These are phyloP conservation scores for Moesziomyces antarcticus DNA, from an alignment of 1,284 basidiomycete genomes.

Conservation along the genomic window DNA sequence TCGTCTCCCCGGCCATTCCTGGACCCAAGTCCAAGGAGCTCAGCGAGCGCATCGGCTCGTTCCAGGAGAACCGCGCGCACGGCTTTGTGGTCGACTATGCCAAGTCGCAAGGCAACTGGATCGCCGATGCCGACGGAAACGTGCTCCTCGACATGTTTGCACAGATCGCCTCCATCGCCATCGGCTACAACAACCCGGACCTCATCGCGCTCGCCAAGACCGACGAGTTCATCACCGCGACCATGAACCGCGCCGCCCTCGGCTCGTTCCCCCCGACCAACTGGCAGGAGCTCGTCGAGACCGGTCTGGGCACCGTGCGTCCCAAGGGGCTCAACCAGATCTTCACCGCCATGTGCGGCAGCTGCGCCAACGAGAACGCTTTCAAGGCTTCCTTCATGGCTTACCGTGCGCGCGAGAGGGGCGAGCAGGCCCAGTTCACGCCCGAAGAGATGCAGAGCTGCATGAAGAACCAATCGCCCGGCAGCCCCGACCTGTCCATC, in stretches of 20 bases:
- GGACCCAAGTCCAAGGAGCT: constrained; percentile 63
- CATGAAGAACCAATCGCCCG: constrained; percentile 72
- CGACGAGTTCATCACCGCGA: constrained; percentile 68
- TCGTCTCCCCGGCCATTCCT: constrained; percentile 60
- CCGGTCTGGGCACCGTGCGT: constrained; percentile 70
- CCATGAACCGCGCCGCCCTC: constrained; percentile 72
- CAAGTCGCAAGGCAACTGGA: constrained; percentile 67
- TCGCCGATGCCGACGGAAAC: constrained; percentile 73
- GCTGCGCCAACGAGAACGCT: constrained; percentile 70
- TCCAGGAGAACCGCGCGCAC: constrained; percentile 70
- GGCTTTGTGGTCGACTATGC: constrained; percentile 69
- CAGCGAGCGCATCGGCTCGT: constrained; percentile 64
- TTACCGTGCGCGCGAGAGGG: constrained; percentile 68
- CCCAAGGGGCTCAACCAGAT: constrained; percentile 71
- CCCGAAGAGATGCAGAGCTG: constrained; percentile 67
- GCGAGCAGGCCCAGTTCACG: constrained; percentile 49
- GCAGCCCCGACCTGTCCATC: constrained; percentile 71
- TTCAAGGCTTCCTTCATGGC: constrained; percentile 73
- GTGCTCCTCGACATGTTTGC: constrained; percentile 72
- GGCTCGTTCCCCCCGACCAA: constrained; percentile 72
- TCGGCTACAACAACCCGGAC: constrained; percentile 71
- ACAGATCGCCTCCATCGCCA: constrained; percentile 69
- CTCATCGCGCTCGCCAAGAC: constrained; percentile 65
- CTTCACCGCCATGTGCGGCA: constrained; percentile 68
- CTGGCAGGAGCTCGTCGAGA: constrained; percentile 70